A percentile compares a stretch with the other conserved stretches of the same genome.
Conservation (phyloP, 2,329 filamentous ascomycete genomes). For the Colletotrichum salicis region DNA sequence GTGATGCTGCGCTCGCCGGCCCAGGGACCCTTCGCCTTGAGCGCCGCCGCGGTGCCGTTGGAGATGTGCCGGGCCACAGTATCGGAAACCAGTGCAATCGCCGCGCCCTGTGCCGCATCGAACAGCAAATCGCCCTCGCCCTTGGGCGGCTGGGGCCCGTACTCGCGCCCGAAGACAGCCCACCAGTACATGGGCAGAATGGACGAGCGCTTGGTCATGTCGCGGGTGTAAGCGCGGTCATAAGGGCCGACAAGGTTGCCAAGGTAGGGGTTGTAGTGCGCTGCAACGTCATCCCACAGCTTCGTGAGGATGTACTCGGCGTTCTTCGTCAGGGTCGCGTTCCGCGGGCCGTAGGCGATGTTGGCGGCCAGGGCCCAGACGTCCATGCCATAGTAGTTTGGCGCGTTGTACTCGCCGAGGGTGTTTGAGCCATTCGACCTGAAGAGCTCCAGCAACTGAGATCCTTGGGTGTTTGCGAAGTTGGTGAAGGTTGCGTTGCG, state of each 20-base stretch:
- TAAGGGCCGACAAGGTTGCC: slow-evolving; percentile 49
- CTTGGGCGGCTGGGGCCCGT: slow-evolving; percentile 49
- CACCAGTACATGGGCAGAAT: slow-evolving; percentile 55
- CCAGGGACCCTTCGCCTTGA: slow-evolving; percentile 47
- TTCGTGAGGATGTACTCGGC: slow-evolving; percentile 43
- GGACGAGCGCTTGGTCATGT: slow-evolving; percentile 51
- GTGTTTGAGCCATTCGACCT: slow-evolving; percentile 44
- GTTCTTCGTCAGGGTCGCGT: slow-evolving; percentile 44
- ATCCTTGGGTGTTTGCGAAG: slow-evolving; percentile 49
- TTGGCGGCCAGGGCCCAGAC: slow-evolving; percentile 51
- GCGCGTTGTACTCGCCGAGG: slow-evolving; percentile 52
- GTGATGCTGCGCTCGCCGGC: slow-evolving; percentile 47
- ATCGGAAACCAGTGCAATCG: slow-evolving; percentile 51
- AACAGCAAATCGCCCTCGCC: slow-evolving; percentile 53
- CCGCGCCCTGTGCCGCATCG: slow-evolving; percentile 53
- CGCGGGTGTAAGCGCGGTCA: slow-evolving; percentile 51
- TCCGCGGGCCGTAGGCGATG: slow-evolving; percentile 48
- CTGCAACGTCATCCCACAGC: slow-evolving; percentile 49
- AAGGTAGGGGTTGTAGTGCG: slow-evolving; percentile 49
- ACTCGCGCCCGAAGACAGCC: slow-evolving; percentile 53
- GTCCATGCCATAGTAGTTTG: slow-evolving; percentile 55
- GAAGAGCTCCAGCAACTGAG: slow-evolving; percentile 45
- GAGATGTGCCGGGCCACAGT: slow-evolving; percentile 44
- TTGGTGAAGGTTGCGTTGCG: slow-evolving; percentile 49
- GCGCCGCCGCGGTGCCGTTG: slow-evolving; percentile 39